Percentiles rank a stretch among this genome's conserved stretches.
Conservation (phyloP, 208 protist genomes). For the Crithidia sp. region DNA sequence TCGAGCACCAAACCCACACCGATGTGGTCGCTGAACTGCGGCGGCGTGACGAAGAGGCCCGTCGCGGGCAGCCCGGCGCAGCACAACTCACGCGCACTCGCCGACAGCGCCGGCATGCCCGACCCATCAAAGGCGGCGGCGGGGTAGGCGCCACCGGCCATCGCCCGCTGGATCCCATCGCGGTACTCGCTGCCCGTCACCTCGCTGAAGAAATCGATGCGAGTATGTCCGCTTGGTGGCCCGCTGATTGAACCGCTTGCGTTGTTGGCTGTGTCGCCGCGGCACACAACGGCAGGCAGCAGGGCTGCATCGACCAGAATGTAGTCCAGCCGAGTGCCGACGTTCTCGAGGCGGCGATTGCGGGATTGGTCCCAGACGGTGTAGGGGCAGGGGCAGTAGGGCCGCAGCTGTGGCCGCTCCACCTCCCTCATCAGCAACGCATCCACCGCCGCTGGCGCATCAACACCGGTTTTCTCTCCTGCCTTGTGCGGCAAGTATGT, state of each 20-base stretch:
- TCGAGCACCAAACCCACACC: slow-evolving; percentile 69
- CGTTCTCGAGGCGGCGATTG: slow-evolving; percentile 85
- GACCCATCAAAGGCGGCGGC: slow-evolving; percentile 74
- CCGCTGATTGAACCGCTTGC: not conserved
- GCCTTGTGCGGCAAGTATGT: not conserved
- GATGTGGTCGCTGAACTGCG: slow-evolving; percentile 92
- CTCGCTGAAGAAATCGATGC: slow-evolving; percentile 60
- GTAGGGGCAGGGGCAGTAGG: slow-evolving; percentile 78
- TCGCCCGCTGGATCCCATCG: slow-evolving; percentile 57
- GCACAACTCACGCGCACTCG: slow-evolving; percentile 37
- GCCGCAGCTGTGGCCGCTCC: slow-evolving; percentile 17
- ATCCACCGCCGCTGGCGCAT: slow-evolving; percentile 5
- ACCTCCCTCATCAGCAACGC: slow-evolving; percentile 18
- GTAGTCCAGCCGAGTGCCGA: slow-evolving; percentile 91
- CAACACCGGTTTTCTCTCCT: not conserved
- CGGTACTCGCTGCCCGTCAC: slow-evolving; percentile 43
- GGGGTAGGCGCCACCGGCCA: slow-evolving; percentile 65
- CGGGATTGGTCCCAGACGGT: slow-evolving; percentile 93
- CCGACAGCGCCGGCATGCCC: slow-evolving; percentile 62
- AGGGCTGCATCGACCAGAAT: slow-evolving; percentile 82
- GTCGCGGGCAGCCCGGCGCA: slow-evolving; percentile 77
- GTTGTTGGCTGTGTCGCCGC: slow-evolving; percentile 72
- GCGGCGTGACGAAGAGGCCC: slow-evolving; percentile 86
- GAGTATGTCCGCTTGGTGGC: not conserved
- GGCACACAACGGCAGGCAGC: slow-evolving; percentile 46